Evolutionary conservation across 2,329 filamentous ascomycete genomes (phyloP), one percentile per base, ranked within the genome.

Genomic region (Macrophomina phaseolina): DNA sequence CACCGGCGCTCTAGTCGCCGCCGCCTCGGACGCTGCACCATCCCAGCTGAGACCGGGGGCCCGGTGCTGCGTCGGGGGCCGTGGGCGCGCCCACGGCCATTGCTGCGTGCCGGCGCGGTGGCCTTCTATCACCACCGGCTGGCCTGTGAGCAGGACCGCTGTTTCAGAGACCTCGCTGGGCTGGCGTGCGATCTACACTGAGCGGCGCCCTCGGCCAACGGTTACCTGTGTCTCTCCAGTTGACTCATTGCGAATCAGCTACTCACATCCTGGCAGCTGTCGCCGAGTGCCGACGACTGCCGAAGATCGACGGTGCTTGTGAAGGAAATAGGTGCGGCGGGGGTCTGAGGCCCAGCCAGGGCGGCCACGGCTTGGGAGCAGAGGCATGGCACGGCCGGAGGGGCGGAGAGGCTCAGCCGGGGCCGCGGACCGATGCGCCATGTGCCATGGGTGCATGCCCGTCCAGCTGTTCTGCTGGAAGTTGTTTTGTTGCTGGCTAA

Each of bases 341-440:
- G 16, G 32, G 18, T 18, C 18, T 36, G 51, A 38, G 32, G 32
- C 11, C 34, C n/a, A 16, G n/a, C 8, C 7, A 18, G 14, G 1
- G 11, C 28, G 49, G 14, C 23, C 46, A 18, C n/a, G n/a, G 14
- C 3, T 18, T 36, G 32, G 16, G 51, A 8, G 32, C 7, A 53
- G 51, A 53, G 32, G 30, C 51, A 53, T 40, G 8, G 3, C 3
- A n/a, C 9, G 51, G 51, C n/a, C 38, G 38, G 32, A 55, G 28
- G 30, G 32, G 30, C 32, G 51, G 52, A 55, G 36, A 55, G 52
- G 32, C 55, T 58, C 14, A 45, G n/a, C 55, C 55, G 55, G 36
- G 55, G 34, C 36, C 55, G 18, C 38, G 55, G 23, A 9, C 55
- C 38, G 36, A 32, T 32, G 55, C 55, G 11, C 8, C 38, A 45